A percentile compares a stretch with the other conserved stretches of the same genome.
Conservation (phyloP, 139 green algal species). For the Volvox africanus region DNA sequence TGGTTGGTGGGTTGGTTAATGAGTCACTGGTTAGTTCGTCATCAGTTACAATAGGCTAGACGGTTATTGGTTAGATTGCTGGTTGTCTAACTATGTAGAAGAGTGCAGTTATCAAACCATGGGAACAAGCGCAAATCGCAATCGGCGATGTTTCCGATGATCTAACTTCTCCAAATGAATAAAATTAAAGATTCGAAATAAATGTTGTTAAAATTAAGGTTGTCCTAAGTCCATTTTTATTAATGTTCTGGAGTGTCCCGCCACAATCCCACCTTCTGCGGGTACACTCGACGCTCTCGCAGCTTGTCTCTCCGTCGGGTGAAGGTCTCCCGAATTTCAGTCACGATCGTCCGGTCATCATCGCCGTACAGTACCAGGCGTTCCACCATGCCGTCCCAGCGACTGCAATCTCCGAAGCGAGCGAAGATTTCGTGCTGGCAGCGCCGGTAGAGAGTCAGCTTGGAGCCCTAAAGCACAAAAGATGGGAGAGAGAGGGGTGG, state of each 20-base stretch:
- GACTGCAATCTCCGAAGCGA: constrained; percentile 82
- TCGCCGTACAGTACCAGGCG: constrained; percentile 78
- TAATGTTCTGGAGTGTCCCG: too few species aligned
- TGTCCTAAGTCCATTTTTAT: too few species aligned
- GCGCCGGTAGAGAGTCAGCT: constrained; percentile 72
- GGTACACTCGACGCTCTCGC: constrained; percentile 69
- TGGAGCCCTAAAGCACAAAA: constrained; percentile 60
- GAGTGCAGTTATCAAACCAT: too few species aligned
- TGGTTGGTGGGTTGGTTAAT: neutral
- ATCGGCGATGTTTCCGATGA: too few species aligned
- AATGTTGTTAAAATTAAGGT: too few species aligned
- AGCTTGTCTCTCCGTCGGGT: constrained; percentile 82
- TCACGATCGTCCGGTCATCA: constrained; percentile 62
- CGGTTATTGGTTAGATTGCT: too few species aligned
- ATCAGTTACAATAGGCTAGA: too few species aligned
- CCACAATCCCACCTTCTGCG: constrained; percentile 52
- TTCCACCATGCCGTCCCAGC: constrained; percentile 87
- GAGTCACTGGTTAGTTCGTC: too few species aligned
- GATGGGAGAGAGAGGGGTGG: neutral
- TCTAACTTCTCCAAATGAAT: too few species aligned
- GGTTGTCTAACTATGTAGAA: too few species aligned
- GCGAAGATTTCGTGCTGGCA: constrained; percentile 85
- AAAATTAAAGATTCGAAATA: too few species aligned
- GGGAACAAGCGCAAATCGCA: too few species aligned
- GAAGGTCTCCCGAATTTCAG: constrained; percentile 72